These are phyloP conservation scores for Stellera chamaejasme DNA, from an alignment of 345 rosid genomes.

Conservation along the genomic window DNA sequence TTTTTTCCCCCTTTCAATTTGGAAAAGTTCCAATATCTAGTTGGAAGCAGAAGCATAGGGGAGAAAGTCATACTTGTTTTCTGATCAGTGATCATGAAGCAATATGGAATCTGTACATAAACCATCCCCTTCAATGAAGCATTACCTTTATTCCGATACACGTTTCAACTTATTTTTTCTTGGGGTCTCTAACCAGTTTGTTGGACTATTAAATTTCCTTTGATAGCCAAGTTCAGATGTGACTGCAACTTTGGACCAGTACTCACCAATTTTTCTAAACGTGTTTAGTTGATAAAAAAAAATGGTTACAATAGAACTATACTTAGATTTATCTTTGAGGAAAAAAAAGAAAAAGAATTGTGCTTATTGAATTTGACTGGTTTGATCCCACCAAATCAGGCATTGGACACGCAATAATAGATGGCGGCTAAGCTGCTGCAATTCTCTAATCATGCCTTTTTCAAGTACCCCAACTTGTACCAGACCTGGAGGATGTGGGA, in stretches of 20 bases:
- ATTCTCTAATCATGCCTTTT: conserved; percentile 2
- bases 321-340: too few species aligned
- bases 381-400: conserved; percentile 9
- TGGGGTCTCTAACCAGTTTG: background rate
- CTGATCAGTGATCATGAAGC: too few species aligned
- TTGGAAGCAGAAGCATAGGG: conserved; percentile 21
- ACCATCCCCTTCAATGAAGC: too few species aligned
- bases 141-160: too few species aligned
- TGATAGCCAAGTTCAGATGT: conserved; percentile 1
- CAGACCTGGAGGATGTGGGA: conserved; percentile 3
- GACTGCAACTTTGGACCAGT: conserved; percentile 19
- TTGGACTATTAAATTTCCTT: background rate
- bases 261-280: background rate
- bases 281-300: background rate
- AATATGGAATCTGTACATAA: too few species aligned
- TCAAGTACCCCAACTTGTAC: background rate
- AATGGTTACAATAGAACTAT: background rate
- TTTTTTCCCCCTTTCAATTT: background rate
- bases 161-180: too few species aligned
- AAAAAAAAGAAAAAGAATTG: too few species aligned
- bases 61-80: too few species aligned
- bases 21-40: conserved; percentile 22
- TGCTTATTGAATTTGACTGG: conserved; percentile 11
- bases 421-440: conserved; percentile 15
- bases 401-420: conserved; percentile 3